Base-by-base conservation (phyloP, 768 basidiomycete species). In the Suillus subaureus region DNA sequence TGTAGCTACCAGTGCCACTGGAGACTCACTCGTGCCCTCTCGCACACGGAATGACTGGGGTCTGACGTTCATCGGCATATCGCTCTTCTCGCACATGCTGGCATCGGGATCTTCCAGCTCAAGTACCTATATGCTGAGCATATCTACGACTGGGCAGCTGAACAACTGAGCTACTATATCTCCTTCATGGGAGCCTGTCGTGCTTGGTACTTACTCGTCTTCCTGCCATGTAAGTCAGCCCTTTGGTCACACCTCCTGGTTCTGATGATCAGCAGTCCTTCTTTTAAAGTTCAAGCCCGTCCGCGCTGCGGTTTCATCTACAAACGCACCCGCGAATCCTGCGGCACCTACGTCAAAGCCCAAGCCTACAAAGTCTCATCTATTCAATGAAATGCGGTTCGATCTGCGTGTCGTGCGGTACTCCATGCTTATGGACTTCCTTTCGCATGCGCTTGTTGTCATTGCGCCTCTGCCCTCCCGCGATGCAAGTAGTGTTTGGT, bases 51-150 rank as follows among this genome's bases (percentile, higher is more conserved):
- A 78, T 70, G 92, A 93, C 71, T 95, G 88, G 83, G 92, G 89
- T 72, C 79, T 96, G 73, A 89, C 89, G 3, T 80, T 87, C 64
- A 76, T 93, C 4, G 93, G 88, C 3, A 62, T 85, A 6, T 84
- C 85, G 4, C 71, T 92, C 60, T 91, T 93, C 72, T 72, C 82
- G 13, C 87, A 90, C 74, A 75, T 88, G 40, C 80, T 93, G 39
- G 85, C 92, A 3, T 83, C 83, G 92, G 90, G 21, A 75, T 93
- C 1, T 89, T 87, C 74, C 88, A 87, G 61, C 80, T 89, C 65
- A 94, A 93, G 75, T 93, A 92, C 69, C 77, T 93, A 42, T 94
- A 93, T 67, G 91, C 89, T 0, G 86, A 87, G 69, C 89, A 92
- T 71, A 79, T 89, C 12, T 93, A 89, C 70, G 73, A 79, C 13